Base-by-base conservation (phyloP, 1,284 basidiomycete genomes). In the Trichosporon sp. region DNA sequence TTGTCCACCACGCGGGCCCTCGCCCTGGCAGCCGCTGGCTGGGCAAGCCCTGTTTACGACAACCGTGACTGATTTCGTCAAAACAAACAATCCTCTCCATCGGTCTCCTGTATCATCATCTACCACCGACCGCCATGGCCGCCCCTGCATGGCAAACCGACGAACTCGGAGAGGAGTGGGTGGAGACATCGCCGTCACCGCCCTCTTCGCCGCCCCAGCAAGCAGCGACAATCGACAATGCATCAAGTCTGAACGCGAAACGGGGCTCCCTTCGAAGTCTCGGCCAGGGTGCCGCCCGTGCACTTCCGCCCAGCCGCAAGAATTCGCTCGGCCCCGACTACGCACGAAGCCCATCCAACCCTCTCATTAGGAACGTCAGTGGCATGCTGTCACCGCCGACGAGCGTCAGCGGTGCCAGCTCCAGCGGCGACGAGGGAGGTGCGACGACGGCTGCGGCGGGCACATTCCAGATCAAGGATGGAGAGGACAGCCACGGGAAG, bases 401-500 rank as follows among this genome's bases (percentile, higher is more conserved):
- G 12, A 47, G 65, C n/a, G 65, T 68, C 3, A 60, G 56, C 42
- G 42, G 38, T 29, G 56, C 68, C 47, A 62, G 64, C 67, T 21
- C 62, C 65, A 25, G 25, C 35, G 38, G 72, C 72, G 21, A 63
- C 44, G 65, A 65, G 29, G 27, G 12, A 12, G 27, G 56, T 2
- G 56, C 29, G 13, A 7, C 62, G 23, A 32, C 31, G 34, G 44
- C n/a, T 8, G 70, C 68, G 6, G 75, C 72, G 32, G 92, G 92
- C 21, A 95, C 93, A 3, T 92, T 93, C 77, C 81, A 94, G 58
- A 87, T 95, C 47, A 89, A 90, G 71, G 89, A 92, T 70, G 91
- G 91, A 83, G 75, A 90, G 87, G 84, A 91, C 88, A 76, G 84
- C 63, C 69, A 78, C 60, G 83, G 79, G 42, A 72, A 73, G 66